Base-by-base conservation (phyloP, 441 rosid species). In the Gossypium davidsonii region DNA sequence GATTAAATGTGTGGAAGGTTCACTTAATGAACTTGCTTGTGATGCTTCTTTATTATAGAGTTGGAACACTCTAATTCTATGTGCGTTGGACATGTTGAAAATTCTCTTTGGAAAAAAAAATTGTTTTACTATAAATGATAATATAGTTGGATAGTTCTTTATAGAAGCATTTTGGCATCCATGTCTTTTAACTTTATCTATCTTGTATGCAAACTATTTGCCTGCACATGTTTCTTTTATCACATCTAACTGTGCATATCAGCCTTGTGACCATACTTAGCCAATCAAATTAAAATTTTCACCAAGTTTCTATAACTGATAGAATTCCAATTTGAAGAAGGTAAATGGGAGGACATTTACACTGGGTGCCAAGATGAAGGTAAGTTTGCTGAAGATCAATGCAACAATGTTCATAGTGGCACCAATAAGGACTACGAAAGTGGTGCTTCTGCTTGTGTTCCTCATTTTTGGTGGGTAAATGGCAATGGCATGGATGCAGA, bases 381-480 rank as follows among this genome's bases (percentile, higher is more conserved):
- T 75, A 74, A 60, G 72, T 65, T 63, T 73, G 25, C 31, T 23
- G 69, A 53, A 74, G 76, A 76, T 20, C 26, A 20, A 1, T 64
- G 55, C 10, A 58, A 18, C 2, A 73, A 64, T n/a, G 60, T 60
- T 18, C 42, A 67, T 23, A 72, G 70, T 73, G 74, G 70, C 2
- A 14, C 39, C 39, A 20, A 34, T 56, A 70, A 77, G 61, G 81
- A 75, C 39, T 60, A 73, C 44, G 79, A 67, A 78, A 78, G 44
- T 62, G 76, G 75, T 55, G 6, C 76, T 23, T 72, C 77, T 20
- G 60, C 78, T 26, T 62, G 72, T 48, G 69, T 74, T 28, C 69
- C 88, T 3, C 77, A 74, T 1, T 78, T 78, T 20, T 71, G 78
- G 49, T 83, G 82, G 81, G 72, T 70, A 58, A 72, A 53, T 26